phyloP scores from a whole-genome alignment of 2,329 filamentous ascomycete species.

The Calonectria fujianensis region DNA sequence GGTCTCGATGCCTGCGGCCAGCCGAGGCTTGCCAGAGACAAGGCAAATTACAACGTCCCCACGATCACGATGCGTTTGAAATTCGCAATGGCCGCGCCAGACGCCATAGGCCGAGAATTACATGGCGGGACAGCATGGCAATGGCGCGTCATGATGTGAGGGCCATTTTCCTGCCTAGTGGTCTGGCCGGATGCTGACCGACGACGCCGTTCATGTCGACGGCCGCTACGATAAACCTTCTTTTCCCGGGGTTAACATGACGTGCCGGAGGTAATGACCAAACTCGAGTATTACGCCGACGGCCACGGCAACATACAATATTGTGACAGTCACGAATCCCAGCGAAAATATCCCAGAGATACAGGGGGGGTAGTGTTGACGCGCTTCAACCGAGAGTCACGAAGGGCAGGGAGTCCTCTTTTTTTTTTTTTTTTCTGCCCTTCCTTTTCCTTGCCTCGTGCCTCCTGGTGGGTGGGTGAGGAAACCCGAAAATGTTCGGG shows the following conservation, averaged over 20 bases:
- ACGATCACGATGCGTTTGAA: conserved; percentile 18
- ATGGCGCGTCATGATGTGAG: conserved; percentile 27
- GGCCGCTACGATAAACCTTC: conserved; percentile 35
- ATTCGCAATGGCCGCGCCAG: conserved; percentile 28
- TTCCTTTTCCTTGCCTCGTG: conserved; percentile 6
- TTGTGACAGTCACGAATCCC: conserved; percentile 1
- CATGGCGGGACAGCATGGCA: conserved; percentile 20
- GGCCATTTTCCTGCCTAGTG: neutral
- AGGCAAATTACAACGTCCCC: neutral
- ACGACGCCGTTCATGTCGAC: conserved; percentile 29
- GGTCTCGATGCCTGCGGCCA: too few relatives aligned
- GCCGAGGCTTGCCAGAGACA: too few relatives aligned
- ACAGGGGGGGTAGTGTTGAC: conserved; percentile 17
- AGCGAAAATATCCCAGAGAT: neutral
- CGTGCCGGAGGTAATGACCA: conserved; percentile 27
- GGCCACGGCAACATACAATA: conserved; percentile 21
- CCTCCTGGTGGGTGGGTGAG: conserved; percentile 1
- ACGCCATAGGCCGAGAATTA: conserved; percentile 23
- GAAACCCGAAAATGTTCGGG: conserved; percentile 32
- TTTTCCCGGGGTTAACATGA: conserved; percentile 33
- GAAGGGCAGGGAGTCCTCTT: conserved; percentile 21
- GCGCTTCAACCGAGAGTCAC: conserved; percentile 25
- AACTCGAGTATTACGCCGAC: conserved; percentile 27
- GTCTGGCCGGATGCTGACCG: conserved; percentile 22
- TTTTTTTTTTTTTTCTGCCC: conserved; percentile 27